Evolutionary conservation across 2,329 filamentous ascomycete genomes (phyloP).

Genomic region (Aspergillus awamori): DNA sequence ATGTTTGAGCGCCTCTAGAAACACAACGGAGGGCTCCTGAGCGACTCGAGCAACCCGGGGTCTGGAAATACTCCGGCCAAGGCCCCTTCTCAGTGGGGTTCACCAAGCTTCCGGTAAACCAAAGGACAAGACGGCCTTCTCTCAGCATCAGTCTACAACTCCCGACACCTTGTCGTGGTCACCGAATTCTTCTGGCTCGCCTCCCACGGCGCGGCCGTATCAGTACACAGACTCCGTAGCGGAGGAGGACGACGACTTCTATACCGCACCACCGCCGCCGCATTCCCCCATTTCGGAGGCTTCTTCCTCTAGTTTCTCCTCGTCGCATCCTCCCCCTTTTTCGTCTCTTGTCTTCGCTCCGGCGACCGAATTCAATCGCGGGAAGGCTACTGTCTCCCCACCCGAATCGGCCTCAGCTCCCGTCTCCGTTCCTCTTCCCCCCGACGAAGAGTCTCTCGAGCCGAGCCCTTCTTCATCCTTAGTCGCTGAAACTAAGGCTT

Average conservation of each 20-base stretch:
- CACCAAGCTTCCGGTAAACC: conserved; percentile 2
- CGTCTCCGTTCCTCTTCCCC: conserved; percentile 56
- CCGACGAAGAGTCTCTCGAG: conserved; percentile 53
- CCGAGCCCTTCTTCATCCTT: conserved; percentile 51
- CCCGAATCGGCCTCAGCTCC: conserved; percentile 51
- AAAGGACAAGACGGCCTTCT: conserved; percentile 1
- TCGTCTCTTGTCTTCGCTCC: conserved; percentile 64
- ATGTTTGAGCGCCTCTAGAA: conserved; percentile 14
- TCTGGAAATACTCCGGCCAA: conserved; percentile 21
- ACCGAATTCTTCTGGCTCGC: conserved; percentile 37
- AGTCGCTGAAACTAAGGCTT: conserved; percentile 78
- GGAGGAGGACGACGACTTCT: conserved; percentile 46
- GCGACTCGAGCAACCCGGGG: conserved; percentile 18
- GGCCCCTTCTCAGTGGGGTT: conserved; percentile 8
- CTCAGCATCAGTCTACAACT: conserved; percentile 6
- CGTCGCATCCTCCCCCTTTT: conserved; percentile 63
- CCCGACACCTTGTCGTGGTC: conserved; percentile 39
- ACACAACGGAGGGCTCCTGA: conserved; percentile 19
- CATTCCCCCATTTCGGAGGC: conserved; percentile 43
- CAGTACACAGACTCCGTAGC: conserved; percentile 40
- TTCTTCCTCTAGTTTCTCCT: conserved; percentile 54
- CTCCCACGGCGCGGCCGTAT: conserved; percentile 49
- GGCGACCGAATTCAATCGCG: conserved; percentile 40
- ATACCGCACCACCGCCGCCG: conserved; percentile 41
- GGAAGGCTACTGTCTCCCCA: conserved; percentile 50